Evolutionary conservation across 1,284 basidiomycete species (phyloP), one percentile per base, ranked within the genome.

Genomic region (Anthracocystis panici-leucophaei): DNA sequence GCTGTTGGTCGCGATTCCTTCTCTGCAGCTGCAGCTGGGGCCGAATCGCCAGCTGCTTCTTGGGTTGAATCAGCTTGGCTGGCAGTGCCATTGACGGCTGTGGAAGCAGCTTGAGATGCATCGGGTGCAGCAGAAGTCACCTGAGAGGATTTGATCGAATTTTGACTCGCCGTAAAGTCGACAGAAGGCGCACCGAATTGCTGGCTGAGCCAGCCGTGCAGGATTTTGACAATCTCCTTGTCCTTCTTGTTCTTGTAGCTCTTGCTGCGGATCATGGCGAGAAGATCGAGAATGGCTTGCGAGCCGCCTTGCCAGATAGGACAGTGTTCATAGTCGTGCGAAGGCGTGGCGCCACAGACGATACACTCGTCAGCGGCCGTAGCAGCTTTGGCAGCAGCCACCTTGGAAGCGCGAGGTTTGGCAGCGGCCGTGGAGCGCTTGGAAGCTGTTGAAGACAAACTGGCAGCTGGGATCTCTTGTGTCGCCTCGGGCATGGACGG

Each of bases 221-320:
- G 25, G 5, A 60, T 20, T 3, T 44, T 40, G 35, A 45, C 18
- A 10, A 51, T 20, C 18, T 67, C 59, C 54, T 60, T 67, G n/a
- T 73, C 70, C 31, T 64, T 35, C 41, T 64, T 59, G 45, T 12
- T 67, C 60, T 67, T 73, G 6, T 14, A 40, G 12, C 7, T 25
- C 57, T 66, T 67, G 27, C 48, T 51, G 25, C 70, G 60, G 14
- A 64, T 33, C 54, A 60, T 53, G 41, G 48, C 57, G 6, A 65
- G 48, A 54, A 73, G 41, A 8, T 60, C 70, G 25, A 67, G 48
- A n/a, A 67, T 67, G 1, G 68, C 50, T 23, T 71, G 62, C 18
- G 59, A 57, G 20, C 70, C 70, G 6, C 55, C 57, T 35, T 55
- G 57, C 56, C 52, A 73, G 40, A 73, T 52, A 1, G 40, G 44